Evolutionary conservation across 306 rosid species (phyloP).

Genomic region (Cucumis hystrix): DNA sequence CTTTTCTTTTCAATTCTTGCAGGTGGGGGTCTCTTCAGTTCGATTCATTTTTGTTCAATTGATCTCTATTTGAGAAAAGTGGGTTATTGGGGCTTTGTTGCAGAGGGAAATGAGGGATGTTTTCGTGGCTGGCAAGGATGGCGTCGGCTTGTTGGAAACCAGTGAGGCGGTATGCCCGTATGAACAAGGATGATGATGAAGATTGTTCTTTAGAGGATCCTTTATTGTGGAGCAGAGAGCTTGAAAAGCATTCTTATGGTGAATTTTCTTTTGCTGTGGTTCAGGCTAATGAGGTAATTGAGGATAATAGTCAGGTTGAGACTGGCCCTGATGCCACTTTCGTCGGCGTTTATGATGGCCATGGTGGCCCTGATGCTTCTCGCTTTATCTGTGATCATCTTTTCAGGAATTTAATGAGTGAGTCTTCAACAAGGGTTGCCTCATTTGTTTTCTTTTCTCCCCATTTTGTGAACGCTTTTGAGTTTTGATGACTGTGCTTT

Average conservation of each 20-base stretch:
- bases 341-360: conserved; percentile 87
- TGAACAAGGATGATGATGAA: conserved; percentile 58
- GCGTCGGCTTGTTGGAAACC: conserved; percentile 78
- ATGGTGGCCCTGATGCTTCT: conserved; percentile 71
- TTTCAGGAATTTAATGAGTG: conserved; percentile 44
- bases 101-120: conserved; percentile 93
- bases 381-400: conserved; percentile 52
- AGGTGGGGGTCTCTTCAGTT: not conserved
- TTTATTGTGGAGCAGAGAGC: conserved; percentile 52
- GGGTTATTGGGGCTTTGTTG: conserved; percentile 14
- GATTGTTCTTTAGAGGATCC: conserved; percentile 40
- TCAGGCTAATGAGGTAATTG: conserved; percentile 62
- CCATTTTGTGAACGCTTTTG: not conserved
- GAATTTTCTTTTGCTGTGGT: conserved; percentile 75
- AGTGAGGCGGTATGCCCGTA: conserved; percentile 69
- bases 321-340: conserved; percentile 48
- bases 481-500: not conserved
- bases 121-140: conserved; percentile 90
- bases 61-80: not conserved
- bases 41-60: not conserved
- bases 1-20: not conserved
- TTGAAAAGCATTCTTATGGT: conserved; percentile 56
- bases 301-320: conserved; percentile 87
- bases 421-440: conserved; percentile 12
- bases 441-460: not conserved